phyloP scores from a whole-genome alignment of 495 filamentous ascomycete species.

The Saxispiralis lemnorum region DNA sequence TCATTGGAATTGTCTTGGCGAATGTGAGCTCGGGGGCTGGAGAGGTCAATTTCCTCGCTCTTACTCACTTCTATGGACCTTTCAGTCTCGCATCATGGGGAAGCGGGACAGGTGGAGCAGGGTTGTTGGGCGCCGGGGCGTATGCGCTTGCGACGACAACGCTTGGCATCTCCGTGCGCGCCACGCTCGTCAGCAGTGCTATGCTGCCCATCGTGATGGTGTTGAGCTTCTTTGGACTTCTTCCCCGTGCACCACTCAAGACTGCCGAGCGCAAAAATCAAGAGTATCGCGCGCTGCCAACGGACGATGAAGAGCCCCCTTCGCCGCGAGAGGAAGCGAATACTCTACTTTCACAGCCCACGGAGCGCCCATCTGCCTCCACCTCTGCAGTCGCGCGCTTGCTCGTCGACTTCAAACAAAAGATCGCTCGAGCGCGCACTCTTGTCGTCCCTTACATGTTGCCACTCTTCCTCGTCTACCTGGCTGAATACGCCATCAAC shows the following conservation, averaged over 20 bases:
- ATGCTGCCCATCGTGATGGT: slow-evolving; percentile 70
- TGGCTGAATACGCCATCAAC: slow-evolving; percentile 93
- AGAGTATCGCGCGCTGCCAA: slow-evolving; percentile 21
- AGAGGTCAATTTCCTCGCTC: slow-evolving; percentile 71
- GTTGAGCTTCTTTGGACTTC: slow-evolving; percentile 60
- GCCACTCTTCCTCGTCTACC: slow-evolving; percentile 76
- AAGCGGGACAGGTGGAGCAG: slow-evolving; percentile 80
- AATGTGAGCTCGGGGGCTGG: slow-evolving; percentile 70
- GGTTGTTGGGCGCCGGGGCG: slow-evolving; percentile 66
- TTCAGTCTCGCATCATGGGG: slow-evolving; percentile 85
- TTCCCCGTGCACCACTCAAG: slow-evolving; percentile 47
- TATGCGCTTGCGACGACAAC: slow-evolving; percentile 76
- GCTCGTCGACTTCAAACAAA: slow-evolving; percentile 29
- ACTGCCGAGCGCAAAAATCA: slow-evolving; percentile 29
- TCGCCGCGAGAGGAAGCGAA: slow-evolving; percentile 17
- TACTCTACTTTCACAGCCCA: slow-evolving; percentile 20
- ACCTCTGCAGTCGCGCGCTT: neutral
- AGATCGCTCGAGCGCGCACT: slow-evolving; percentile 33
- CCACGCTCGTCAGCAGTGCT: slow-evolving; percentile 56
- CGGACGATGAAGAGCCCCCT: slow-evolving; percentile 22
- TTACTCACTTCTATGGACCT: slow-evolving; percentile 88
- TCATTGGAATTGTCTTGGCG: slow-evolving; percentile 69
- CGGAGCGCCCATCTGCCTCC: too few relatives aligned
- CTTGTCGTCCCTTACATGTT: slow-evolving; percentile 69
- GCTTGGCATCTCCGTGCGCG: slow-evolving; percentile 49